phyloP scores from a whole-genome alignment of 2,329 filamentous ascomycete genomes.

The Cladosporium colombiae region DNA sequence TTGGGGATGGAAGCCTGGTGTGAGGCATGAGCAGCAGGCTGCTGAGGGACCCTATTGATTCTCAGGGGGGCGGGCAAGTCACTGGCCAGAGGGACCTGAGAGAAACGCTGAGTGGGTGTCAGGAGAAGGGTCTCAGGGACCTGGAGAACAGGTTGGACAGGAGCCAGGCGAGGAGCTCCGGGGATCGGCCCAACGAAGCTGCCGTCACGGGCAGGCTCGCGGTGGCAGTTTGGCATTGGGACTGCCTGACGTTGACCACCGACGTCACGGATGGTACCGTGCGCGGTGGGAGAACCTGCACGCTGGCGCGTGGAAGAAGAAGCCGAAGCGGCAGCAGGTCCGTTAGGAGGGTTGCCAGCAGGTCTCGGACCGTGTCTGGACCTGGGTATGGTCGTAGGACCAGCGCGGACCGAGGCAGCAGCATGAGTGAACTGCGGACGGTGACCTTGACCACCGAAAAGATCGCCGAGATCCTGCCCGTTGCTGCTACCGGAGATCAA shows the following conservation, averaged over 20 bases:
- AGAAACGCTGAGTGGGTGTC: not conserved
- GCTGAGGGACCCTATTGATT: not conserved
- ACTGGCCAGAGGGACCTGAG: not conserved
- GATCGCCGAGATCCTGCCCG: not conserved
- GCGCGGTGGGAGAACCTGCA: not conserved
- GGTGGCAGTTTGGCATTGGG: not conserved
- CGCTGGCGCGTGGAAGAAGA: not conserved
- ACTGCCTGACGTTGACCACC: not conserved
- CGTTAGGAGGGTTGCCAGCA: not conserved
- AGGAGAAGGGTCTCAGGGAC: not conserved
- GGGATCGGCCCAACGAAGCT: not conserved
- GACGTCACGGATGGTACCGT: not conserved
- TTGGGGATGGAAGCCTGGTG: too few relatives aligned
- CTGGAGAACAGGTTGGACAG: not conserved
- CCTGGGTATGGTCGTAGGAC: not conserved
- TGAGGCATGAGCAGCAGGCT: not conserved
- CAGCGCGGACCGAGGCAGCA: not conserved
- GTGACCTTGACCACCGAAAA: not conserved
- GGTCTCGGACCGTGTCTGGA: not conserved
- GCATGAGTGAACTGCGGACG: not conserved
- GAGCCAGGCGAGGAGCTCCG: not conserved
- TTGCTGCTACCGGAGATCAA: not conserved
- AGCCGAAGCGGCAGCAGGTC: not conserved
- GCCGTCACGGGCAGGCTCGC: not conserved
- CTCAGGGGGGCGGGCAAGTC: not conserved